Conservation (phyloP, 345 rosid genomes). For the Carallia brachiata region DNA sequence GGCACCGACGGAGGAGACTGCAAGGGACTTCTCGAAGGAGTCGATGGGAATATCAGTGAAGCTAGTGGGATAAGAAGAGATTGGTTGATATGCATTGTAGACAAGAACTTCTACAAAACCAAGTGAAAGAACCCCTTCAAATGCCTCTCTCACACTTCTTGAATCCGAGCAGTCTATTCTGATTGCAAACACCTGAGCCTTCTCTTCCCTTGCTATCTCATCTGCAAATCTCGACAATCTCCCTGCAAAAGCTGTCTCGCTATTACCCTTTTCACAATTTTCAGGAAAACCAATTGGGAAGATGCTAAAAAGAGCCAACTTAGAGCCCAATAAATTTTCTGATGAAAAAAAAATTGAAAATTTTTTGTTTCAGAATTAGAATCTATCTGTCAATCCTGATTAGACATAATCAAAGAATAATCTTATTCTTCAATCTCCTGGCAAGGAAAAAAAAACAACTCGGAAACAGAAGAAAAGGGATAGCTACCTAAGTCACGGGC, state of each 20-base stretch:
- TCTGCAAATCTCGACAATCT: slow-evolving; percentile 43
- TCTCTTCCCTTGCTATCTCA: slow-evolving; percentile 85
- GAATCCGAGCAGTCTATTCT: slow-evolving; percentile 87
- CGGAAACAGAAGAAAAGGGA: not conserved
- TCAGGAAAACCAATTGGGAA: no score
- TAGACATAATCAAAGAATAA: no score
- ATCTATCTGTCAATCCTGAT: no score
- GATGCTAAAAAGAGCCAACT: no score
- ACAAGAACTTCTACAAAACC: slow-evolving; percentile 89
- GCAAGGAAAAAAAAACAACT: not conserved
- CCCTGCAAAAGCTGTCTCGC: slow-evolving; percentile 33
- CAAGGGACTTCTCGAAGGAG: slow-evolving; percentile 70
- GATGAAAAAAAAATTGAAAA: no score
- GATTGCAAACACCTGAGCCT: slow-evolving; percentile 89
- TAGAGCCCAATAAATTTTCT: no score
- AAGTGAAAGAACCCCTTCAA: slow-evolving; percentile 89
- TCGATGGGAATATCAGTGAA: slow-evolving; percentile 65
- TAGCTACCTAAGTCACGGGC: slow-evolving; percentile 82
- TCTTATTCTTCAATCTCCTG: not conserved
- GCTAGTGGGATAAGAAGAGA: slow-evolving; percentile 48
- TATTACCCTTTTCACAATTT: not conserved
- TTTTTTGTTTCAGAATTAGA: no score
- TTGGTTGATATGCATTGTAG: slow-evolving; percentile 72
- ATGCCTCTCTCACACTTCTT: slow-evolving; percentile 84
- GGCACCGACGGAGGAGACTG: slow-evolving; percentile 74